Evolutionary conservation across 768 basidiomycete species (phyloP).

Genomic region (Glaciozyma antarctica): DNA sequence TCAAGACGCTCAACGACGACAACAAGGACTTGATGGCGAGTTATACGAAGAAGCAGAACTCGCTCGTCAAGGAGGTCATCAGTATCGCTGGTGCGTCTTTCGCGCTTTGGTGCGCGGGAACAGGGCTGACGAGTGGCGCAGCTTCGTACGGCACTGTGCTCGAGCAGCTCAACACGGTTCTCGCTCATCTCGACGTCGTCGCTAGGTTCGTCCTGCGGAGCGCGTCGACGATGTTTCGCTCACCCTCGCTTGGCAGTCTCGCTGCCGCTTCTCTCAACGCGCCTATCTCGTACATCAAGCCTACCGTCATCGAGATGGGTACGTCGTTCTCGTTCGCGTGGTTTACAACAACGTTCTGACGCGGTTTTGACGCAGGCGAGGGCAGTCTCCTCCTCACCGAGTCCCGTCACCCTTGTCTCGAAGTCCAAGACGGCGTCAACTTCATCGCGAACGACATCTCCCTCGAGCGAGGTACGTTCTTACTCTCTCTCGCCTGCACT

Average conservation of each 20-base stretch:
- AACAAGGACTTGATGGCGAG: slow-evolving; percentile 56
- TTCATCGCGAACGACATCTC: slow-evolving; percentile 95
- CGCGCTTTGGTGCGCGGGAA: too few relatives aligned
- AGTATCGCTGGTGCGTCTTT: slow-evolving; percentile 66
- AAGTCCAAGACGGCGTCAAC: slow-evolving; percentile 87
- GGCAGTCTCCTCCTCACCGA: slow-evolving; percentile 72
- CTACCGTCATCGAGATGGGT: slow-evolving; percentile 66
- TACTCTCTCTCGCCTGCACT: neutral
- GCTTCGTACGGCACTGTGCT: slow-evolving; percentile 86
- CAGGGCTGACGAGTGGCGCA: slow-evolving; percentile 36
- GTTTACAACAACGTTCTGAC: neutral
- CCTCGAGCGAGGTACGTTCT: slow-evolving; percentile 50
- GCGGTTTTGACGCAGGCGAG: slow-evolving; percentile 50
- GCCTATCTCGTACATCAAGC: slow-evolving; percentile 79
- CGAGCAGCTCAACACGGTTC: slow-evolving; percentile 66
- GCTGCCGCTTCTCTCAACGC: slow-evolving; percentile 84
- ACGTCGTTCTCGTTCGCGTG: slow-evolving; percentile 4
- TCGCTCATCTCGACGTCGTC: slow-evolving; percentile 87
- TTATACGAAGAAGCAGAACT: slow-evolving; percentile 67
- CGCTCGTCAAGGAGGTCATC: slow-evolving; percentile 84
- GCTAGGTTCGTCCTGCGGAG: slow-evolving; percentile 44
- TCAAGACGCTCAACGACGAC: slow-evolving; percentile 64
- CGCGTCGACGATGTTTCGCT: neutral
- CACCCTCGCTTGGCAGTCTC: slow-evolving; percentile 51
- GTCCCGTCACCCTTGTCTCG: slow-evolving; percentile 90